A percentile compares a stretch with the other conserved stretches of the same genome.
Evolutionary conservation across 257 asterid genomes (phyloP).

Genomic region (Solanum tacnaense): DNA sequence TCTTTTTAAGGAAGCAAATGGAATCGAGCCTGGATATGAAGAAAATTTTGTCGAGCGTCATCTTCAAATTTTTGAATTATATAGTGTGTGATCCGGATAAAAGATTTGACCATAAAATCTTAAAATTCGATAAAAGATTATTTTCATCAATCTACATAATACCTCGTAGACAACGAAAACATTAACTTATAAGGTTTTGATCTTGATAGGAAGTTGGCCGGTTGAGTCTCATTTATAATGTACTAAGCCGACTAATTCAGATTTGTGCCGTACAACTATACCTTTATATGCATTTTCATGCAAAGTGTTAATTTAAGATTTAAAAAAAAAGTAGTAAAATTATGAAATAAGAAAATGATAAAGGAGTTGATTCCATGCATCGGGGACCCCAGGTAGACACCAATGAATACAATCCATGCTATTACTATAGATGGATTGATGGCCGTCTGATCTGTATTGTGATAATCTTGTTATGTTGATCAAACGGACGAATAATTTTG

Average conservation of each 20-base stretch:
- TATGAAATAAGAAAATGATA: neutral
- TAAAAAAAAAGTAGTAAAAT: neutral
- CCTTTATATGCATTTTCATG: neutral
- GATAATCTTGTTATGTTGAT: constrained; percentile 17
- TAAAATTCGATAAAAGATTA: too few species aligned
- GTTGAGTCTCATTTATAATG: neutral
- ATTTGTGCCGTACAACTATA: neutral
- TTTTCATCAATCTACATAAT: neutral
- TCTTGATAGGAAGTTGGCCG: neutral
- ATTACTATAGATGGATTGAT: constrained; percentile 10
- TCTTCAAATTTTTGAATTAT: too few species aligned
- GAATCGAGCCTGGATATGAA: neutral
- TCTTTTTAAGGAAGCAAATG: neutral
- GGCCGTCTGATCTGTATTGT: constrained; percentile 16
- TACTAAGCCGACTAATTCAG: neutral
- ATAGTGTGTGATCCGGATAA: too few species aligned
- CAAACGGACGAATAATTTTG: constrained; percentile 8
- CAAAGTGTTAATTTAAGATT: neutral
- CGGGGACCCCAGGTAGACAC: constrained; percentile 30
- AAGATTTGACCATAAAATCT: neutral
- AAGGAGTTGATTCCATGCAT: constrained; percentile 22
- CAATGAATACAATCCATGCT: constrained; percentile 18
- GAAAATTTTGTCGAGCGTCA: too few species aligned
- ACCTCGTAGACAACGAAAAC: neutral
- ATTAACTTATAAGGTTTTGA: neutral